Conservation (phyloP, 331 rosid species). For the Spiraea crenata region DNA sequence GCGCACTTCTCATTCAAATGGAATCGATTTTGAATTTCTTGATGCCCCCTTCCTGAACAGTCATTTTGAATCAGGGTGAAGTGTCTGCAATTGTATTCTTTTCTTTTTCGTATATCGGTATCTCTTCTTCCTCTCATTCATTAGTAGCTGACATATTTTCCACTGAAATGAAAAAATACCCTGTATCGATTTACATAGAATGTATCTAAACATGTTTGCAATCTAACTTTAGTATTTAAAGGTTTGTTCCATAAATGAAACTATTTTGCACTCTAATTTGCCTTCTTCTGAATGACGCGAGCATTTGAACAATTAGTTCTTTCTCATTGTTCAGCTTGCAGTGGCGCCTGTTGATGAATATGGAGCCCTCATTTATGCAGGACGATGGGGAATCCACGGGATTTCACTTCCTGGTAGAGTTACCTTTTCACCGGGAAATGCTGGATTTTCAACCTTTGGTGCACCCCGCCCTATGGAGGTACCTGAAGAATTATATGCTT, state of each 20-base stretch:
- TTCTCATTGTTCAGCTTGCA: slow-evolving; percentile 48
- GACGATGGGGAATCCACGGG: slow-evolving; percentile 94
- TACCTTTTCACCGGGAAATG: slow-evolving; percentile 91
- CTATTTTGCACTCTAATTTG: background rate
- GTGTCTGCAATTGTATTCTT: background rate
- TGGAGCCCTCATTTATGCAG: slow-evolving; percentile 87
- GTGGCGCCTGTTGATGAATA: slow-evolving; percentile 83
- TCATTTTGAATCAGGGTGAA: background rate
- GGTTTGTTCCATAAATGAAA: background rate
- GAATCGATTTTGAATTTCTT: background rate
- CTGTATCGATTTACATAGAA: background rate
- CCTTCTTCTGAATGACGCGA: slow-evolving; percentile 16
- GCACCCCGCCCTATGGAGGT: slow-evolving; percentile 94
- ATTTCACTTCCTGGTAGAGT: slow-evolving; percentile 90
- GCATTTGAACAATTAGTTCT: slow-evolving; percentile 18
- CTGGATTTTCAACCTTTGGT: slow-evolving; percentile 82
- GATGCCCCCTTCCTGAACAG: background rate
- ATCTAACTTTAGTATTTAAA: background rate
- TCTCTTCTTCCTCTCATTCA: background rate
- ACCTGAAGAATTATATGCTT: slow-evolving; percentile 18
- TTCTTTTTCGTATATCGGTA: background rate
- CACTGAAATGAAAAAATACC: background rate
- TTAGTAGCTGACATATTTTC: background rate
- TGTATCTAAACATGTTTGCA: background rate
- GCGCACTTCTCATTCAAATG: background rate